Percentiles rank a stretch among this genome's conserved stretches.
phyloP scores from a whole-genome alignment of 192 early-diverging fungal genomes.

The Linnemannia elongata region DNA sequence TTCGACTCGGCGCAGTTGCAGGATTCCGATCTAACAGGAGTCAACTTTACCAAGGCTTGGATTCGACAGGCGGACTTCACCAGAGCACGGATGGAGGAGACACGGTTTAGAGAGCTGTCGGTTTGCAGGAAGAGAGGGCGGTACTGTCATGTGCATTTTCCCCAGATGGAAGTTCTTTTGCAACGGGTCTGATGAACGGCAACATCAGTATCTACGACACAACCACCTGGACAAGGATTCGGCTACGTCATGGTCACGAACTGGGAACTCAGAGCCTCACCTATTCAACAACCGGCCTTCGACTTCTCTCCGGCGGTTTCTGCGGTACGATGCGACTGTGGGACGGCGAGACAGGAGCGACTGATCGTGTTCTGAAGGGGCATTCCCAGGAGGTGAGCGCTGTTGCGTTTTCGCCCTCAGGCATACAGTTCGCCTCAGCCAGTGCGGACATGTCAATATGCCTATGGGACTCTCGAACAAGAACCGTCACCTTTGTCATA shows the following conservation, averaged over 20 bases:
- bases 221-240: background rate
- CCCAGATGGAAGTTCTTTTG: background rate
- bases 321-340: too few relatives aligned
- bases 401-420: too few relatives aligned
- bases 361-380: background rate
- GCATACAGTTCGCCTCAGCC: too few relatives aligned
- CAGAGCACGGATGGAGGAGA: background rate
- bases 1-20: conserved; percentile 1
- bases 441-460: rapidly evolving
- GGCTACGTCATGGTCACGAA: too few relatives aligned
- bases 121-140: too few relatives aligned
- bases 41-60: background rate
- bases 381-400: too few relatives aligned
- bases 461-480: too few relatives aligned
- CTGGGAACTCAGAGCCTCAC: too few relatives aligned
- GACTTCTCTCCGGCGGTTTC: too few relatives aligned
- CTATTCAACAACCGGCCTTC: too few relatives aligned
- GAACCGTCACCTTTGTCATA: too few relatives aligned
- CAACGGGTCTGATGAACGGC: background rate
- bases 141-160: background rate
- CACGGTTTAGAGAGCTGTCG: background rate
- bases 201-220: background rate
- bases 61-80: background rate
- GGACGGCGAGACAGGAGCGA: too few relatives aligned
- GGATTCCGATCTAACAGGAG: background rate